Percentiles rank a stretch among this genome's conserved stretches.
phyloP scores from a whole-genome alignment of 1,284 basidiomycete genomes.

The Cutaneotrichosporon cutaneum region DNA sequence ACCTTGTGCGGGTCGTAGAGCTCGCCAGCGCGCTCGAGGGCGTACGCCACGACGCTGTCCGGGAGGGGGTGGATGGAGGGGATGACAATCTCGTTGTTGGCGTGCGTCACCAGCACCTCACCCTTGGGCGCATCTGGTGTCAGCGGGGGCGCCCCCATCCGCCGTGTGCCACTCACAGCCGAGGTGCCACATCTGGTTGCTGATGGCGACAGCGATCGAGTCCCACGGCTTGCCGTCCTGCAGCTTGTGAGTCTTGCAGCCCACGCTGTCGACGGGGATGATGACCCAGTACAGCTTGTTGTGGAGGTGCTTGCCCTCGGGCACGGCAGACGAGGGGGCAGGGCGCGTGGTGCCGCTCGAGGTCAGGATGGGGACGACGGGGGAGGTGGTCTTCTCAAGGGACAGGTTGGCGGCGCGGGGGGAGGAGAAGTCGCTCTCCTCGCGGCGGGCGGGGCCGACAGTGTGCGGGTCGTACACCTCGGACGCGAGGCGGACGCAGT shows the following conservation, averaged over 20 bases:
- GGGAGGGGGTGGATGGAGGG: background rate
- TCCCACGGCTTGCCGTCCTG: background rate
- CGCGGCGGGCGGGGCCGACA: background rate
- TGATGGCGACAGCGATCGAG: background rate
- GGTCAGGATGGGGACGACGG: background rate
- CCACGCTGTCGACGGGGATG: background rate
- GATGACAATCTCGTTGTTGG: background rate
- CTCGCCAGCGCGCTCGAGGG: background rate
- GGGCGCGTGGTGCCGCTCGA: background rate
- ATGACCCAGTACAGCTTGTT: background rate
- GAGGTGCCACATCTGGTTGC: background rate
- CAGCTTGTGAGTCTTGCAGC: background rate
- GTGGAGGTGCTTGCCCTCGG: background rate
- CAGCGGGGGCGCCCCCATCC: background rate
- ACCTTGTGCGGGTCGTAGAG: slow-evolving; percentile 1
- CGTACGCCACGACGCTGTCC: background rate
- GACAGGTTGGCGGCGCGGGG: background rate
- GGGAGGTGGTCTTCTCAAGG: background rate
- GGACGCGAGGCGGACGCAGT: background rate
- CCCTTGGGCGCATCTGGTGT: background rate
- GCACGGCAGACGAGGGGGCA: background rate
- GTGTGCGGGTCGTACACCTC: background rate
- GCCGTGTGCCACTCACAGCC: background rate
- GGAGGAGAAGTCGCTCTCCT: background rate
- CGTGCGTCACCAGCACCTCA: background rate